phyloP scores from a whole-genome alignment of 768 basidiomycete species.

The Kwoniella dejecticola region DNA sequence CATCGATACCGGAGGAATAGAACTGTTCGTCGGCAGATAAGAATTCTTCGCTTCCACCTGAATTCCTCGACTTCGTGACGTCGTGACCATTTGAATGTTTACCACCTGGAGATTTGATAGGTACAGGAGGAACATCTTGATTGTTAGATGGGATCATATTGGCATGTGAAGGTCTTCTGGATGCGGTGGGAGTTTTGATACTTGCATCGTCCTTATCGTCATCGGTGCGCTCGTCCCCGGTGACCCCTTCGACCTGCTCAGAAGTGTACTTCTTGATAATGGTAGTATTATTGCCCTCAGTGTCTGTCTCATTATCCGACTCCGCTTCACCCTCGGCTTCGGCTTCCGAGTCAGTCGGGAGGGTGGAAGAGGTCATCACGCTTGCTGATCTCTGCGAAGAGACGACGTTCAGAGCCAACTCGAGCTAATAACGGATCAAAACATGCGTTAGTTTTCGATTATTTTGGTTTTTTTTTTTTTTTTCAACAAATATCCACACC shows the following conservation, averaged over 20 bases:
- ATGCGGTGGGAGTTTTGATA: slow-evolving; percentile 12
- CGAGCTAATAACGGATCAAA: neutral
- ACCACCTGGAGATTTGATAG: neutral
- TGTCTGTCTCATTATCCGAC: slow-evolving; percentile 3
- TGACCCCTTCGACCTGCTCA: neutral
- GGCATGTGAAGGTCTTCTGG: slow-evolving; percentile 13
- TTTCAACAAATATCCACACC: too few species aligned
- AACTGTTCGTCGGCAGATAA: slow-evolving; percentile 5
- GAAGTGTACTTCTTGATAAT: neutral
- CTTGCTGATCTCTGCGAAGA: slow-evolving; percentile 14
- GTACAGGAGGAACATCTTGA: neutral
- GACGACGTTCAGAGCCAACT: slow-evolving; percentile 11
- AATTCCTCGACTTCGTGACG: too few species aligned
- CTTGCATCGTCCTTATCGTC: neutral
- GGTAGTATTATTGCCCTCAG: neutral
- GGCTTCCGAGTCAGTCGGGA: neutral
- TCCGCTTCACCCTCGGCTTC: neutral
- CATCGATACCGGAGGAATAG: neutral
- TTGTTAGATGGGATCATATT: neutral
- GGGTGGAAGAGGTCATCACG: slow-evolving; percentile 1
- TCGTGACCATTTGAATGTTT: neutral
- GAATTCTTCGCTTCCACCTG: slow-evolving; percentile 6
- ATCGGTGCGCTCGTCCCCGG: too few species aligned
- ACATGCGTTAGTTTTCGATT: neutral
- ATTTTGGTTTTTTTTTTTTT: too few species aligned